These are phyloP conservation scores for Trametes sp. DNA, from an alignment of 1,284 basidiomycete species.

Conservation along the genomic window DNA sequence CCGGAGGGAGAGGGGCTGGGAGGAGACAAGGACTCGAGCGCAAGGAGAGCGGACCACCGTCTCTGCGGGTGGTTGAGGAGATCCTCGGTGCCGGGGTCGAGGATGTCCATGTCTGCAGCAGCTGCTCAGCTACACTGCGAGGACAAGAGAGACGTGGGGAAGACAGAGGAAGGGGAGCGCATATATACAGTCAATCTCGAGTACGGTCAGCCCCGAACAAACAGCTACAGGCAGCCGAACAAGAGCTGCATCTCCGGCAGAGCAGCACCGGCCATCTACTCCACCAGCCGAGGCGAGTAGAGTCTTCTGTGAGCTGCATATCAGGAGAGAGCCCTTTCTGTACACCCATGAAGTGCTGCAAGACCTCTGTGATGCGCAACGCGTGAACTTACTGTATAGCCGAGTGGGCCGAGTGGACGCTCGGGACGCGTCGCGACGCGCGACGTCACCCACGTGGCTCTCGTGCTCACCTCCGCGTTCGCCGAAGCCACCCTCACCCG, in stretches of 20 bases:
- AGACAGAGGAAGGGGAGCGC: not conserved
- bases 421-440: slow-evolving; percentile 25
- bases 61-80: slow-evolving; percentile 31
- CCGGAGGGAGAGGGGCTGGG: slow-evolving; percentile 55
- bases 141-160: not conserved
- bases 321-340: too few species aligned
- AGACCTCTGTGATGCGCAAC: too few species aligned
- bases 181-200: not conserved
- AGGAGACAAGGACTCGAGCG: slow-evolving; percentile 51
- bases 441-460: slow-evolving; percentile 21
- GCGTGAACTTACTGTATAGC: not conserved
- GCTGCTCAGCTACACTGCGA: slow-evolving; percentile 8
- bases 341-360: too few species aligned
- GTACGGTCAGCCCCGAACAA: not conserved
- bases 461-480: slow-evolving; percentile 1
- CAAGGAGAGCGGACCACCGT: slow-evolving; percentile 45
- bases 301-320: too few species aligned
- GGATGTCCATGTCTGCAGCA: slow-evolving; percentile 4
- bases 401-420: too few species aligned
- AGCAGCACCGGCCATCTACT: not conserved
- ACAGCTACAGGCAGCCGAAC: not conserved
- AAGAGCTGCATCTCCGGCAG: not conserved
- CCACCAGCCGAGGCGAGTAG: not conserved
- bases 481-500: slow-evolving; percentile 16
- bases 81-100: not conserved